phyloP scores from a whole-genome alignment of 2,329 filamentous ascomycete genomes.

The Claviceps purpurea region DNA sequence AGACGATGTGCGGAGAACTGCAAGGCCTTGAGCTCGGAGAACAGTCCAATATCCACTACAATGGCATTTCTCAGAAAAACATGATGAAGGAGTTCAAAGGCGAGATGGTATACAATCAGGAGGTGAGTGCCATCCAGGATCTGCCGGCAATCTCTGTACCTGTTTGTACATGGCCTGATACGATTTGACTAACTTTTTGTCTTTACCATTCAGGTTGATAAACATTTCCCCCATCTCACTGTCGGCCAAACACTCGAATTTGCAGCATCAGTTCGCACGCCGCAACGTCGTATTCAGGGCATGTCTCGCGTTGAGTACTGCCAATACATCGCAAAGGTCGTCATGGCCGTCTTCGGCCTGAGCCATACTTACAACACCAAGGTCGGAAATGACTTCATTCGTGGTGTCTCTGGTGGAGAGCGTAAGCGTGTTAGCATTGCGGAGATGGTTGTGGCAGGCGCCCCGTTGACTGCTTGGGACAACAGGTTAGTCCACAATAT shows the following conservation, averaged over 20 bases:
- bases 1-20: constrained; percentile 46
- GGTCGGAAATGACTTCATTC: constrained; percentile 61
- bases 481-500: constrained; percentile 32
- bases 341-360: constrained; percentile 60
- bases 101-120: constrained; percentile 62
- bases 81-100: constrained; percentile 50
- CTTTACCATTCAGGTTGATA: constrained; percentile 35
- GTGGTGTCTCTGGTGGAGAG: constrained; percentile 59
- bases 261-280: constrained; percentile 55
- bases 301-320: constrained; percentile 48
- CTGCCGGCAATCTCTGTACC: not conserved
- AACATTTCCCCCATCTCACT: constrained; percentile 66
- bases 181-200: no score
- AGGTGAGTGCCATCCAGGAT: constrained; percentile 25
- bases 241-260: constrained; percentile 64
- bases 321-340: constrained; percentile 49
- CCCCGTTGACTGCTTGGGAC: constrained; percentile 50
- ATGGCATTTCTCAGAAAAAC: constrained; percentile 39
- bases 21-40: constrained; percentile 41
- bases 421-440: constrained; percentile 72
- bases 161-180: no score
- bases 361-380: constrained; percentile 60
- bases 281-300: constrained; percentile 48
- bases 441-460: constrained; percentile 56
- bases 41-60: constrained; percentile 43